Evolutionary conservation across 2,329 filamentous ascomycete genomes (phyloP).

Genomic region (Colletotrichum sansevieriae): DNA sequence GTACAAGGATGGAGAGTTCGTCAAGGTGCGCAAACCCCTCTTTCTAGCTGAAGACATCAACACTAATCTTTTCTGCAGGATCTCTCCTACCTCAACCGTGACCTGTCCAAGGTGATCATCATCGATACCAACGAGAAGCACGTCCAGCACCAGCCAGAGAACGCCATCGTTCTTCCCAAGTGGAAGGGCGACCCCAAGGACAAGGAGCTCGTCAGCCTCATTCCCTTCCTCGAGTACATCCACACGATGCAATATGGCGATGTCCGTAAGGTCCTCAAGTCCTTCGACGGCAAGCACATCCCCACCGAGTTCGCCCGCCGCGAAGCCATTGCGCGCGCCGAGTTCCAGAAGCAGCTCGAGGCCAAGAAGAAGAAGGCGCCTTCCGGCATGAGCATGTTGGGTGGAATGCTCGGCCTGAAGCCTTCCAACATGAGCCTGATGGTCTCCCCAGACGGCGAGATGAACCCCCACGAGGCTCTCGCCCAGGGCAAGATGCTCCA

Average conservation of each 20-base stretch:
- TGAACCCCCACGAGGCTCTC: slow-evolving; percentile 80
- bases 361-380: slow-evolving; percentile 70
- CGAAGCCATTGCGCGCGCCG: slow-evolving; percentile 86
- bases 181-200: slow-evolving; percentile 90
- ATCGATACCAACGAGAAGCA: slow-evolving; percentile 88
- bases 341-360: slow-evolving; percentile 84
- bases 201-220: slow-evolving; percentile 86
- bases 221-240: slow-evolving; percentile 97
- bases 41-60: background rate
- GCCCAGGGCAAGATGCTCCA: slow-evolving; percentile 97
- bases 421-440: slow-evolving; percentile 73
- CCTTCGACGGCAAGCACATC: slow-evolving; percentile 90
- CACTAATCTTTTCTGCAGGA: slow-evolving; percentile 68
- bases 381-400: slow-evolving; percentile 76
- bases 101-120: slow-evolving; percentile 94
- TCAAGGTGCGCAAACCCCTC: slow-evolving; percentile 76
- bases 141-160: slow-evolving; percentile 92
- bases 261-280: slow-evolving; percentile 86
- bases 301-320: slow-evolving; percentile 90
- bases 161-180: slow-evolving; percentile 90
- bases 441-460: slow-evolving; percentile 74
- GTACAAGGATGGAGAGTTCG: slow-evolving; percentile 94
- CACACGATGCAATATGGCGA: slow-evolving; percentile 93
- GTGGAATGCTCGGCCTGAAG: slow-evolving; percentile 83
- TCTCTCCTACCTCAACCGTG: slow-evolving; percentile 96